These are phyloP conservation scores for Kluyveromyces sp. DNA, from an alignment of 1,139 yeast species.

Conservation along the genomic window DNA sequence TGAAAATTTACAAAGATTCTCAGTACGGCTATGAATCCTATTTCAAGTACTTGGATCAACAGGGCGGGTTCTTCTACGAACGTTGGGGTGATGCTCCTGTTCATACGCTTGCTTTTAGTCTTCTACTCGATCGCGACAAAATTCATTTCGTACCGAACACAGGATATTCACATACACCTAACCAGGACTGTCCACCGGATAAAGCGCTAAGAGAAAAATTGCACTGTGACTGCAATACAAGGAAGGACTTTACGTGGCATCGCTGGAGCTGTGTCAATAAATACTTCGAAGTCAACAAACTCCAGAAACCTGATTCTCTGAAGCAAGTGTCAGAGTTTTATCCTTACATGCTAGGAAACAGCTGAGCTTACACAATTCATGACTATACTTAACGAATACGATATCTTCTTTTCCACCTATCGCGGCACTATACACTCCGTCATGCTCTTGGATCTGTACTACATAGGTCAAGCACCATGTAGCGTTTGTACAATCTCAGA, in stretches of 20 bases:
- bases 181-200: conserved; percentile 46
- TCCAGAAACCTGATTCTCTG: conserved; percentile 11
- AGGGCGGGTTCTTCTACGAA: conserved; percentile 80
- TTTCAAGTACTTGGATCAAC: conserved; percentile 55
- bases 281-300: conserved; percentile 13
- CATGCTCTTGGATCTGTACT: too few relatives aligned
- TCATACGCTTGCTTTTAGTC: conserved; percentile 67
- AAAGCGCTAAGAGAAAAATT: conserved; percentile 38
- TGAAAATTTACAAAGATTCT: conserved; percentile 61
- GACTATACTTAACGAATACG: too few relatives aligned
- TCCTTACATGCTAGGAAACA: not conserved
- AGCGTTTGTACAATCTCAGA: too few relatives aligned
- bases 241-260: conserved; percentile 37
- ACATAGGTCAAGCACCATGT: too few relatives aligned
- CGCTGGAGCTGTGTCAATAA: conserved; percentile 18
- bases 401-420: too few relatives aligned
- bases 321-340: not conserved
- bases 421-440: too few relatives aligned
- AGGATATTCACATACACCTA: conserved; percentile 41
- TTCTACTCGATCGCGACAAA: conserved; percentile 39
- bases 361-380: too few relatives aligned
- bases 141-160: conserved; percentile 48
- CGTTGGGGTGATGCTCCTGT: conserved; percentile 97
- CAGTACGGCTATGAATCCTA: conserved; percentile 47
- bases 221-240: conserved; percentile 44